Evolutionary conservation across 768 basidiomycete species (phyloP).

Genomic region (Agaricus bisporus): DNA sequence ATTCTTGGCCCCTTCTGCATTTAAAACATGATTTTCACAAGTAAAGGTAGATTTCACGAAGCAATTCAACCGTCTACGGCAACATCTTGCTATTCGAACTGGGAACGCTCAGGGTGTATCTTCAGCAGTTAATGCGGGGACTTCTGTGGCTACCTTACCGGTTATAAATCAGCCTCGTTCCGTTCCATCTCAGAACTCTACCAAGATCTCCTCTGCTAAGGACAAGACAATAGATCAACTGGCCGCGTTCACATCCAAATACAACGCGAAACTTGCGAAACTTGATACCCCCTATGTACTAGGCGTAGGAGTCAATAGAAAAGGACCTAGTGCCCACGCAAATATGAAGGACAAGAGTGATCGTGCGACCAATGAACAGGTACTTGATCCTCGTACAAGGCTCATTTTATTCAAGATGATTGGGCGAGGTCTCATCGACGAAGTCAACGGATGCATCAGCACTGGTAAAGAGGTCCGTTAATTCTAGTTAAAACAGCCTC

Average conservation of each 20-base stretch:
- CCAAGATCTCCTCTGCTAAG: constrained; percentile 27
- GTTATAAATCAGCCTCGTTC: constrained; percentile 62
- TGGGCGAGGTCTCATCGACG: constrained; percentile 78
- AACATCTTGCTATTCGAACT: constrained; percentile 81
- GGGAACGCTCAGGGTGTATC: constrained; percentile 58
- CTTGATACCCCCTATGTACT: constrained; percentile 69
- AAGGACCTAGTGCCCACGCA: constrained; percentile 83
- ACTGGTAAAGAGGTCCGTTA: constrained; percentile 90
- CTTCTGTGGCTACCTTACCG: constrained; percentile 57
- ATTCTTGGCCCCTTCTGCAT: constrained; percentile 14
- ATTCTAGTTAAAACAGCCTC: neutral
- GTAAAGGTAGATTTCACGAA: constrained; percentile 84
- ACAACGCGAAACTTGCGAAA: constrained; percentile 64
- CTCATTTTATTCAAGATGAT: constrained; percentile 96
- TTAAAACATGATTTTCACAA: neutral
- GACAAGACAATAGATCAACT: constrained; percentile 70
- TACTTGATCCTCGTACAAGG: constrained; percentile 92
- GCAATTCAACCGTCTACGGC: constrained; percentile 91
- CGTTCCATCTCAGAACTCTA: constrained; percentile 18
- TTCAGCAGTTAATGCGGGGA: constrained; percentile 43
- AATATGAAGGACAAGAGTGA: constrained; percentile 95
- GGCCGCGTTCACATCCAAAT: constrained; percentile 61
- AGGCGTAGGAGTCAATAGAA: constrained; percentile 80
- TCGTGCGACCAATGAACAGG: constrained; percentile 94
- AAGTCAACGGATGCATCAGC: constrained; percentile 93